Conservation (phyloP, 2,329 filamentous ascomycete species). For the Proliferodiscus dingleyae region DNA sequence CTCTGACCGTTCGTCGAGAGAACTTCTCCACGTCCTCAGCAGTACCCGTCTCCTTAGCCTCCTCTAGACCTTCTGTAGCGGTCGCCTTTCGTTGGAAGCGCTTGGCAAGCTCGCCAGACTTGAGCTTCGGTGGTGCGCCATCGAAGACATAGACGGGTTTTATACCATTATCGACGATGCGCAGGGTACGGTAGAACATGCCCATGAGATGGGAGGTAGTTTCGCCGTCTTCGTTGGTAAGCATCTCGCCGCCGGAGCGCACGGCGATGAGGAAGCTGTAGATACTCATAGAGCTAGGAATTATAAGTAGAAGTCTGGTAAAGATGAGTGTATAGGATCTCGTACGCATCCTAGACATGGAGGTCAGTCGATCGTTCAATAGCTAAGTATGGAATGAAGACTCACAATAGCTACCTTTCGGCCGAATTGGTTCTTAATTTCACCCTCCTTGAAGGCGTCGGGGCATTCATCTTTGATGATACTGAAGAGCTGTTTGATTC, state of each 20-base stretch:
- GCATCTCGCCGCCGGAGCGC: slow-evolving; percentile 90
- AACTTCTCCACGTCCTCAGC: slow-evolving; percentile 99
- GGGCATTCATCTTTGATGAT: slow-evolving; percentile 90
- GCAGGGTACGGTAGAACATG: slow-evolving; percentile 97
- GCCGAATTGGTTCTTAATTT: slow-evolving; percentile 98
- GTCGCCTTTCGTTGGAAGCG: slow-evolving; percentile 93
- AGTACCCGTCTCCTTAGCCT: slow-evolving; percentile 95
- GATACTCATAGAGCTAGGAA: slow-evolving; percentile 83
- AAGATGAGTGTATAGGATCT: neutral
- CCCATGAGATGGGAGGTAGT: slow-evolving; percentile 98
- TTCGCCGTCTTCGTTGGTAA: slow-evolving; percentile 91
- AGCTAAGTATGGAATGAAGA: slow-evolving; percentile 19
- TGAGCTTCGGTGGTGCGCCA: slow-evolving; percentile 92
- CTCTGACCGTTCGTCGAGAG: slow-evolving; percentile 83
- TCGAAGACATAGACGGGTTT: slow-evolving; percentile 99
- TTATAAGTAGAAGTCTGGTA: slow-evolving; percentile 13
- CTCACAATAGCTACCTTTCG: slow-evolving; percentile 95
- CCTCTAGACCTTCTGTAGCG: slow-evolving; percentile 82
- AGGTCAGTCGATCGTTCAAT: slow-evolving; percentile 13
- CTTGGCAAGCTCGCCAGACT: slow-evolving; percentile 94
- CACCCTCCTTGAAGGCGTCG: slow-evolving; percentile 90
- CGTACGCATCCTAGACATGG: slow-evolving; percentile 51
- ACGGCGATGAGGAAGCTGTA: slow-evolving; percentile 99
- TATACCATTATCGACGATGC: slow-evolving; percentile 98
- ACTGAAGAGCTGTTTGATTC: slow-evolving; percentile 69